phyloP scores from a whole-genome alignment of 768 basidiomycete species.

The Daedaleopsis sinensis region DNA sequence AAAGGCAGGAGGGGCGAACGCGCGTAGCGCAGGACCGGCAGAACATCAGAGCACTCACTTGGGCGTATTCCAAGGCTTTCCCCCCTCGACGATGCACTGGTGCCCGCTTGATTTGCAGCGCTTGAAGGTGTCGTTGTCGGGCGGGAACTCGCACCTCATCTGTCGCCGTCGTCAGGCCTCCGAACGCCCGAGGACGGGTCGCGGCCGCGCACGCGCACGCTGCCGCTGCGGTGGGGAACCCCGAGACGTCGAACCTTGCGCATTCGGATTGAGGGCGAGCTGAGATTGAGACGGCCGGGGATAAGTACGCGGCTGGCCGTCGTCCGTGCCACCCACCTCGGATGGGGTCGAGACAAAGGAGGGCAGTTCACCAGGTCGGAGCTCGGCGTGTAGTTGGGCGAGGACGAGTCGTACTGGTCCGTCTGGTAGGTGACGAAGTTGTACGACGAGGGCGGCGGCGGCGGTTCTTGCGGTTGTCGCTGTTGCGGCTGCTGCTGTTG shows the following conservation, averaged over 20 bases:
- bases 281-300: slow-evolving; percentile 4
- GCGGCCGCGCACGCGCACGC: too few relatives aligned
- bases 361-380: slow-evolving; percentile 17
- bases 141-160: slow-evolving; percentile 89
- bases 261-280: background rate
- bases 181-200: slow-evolving; percentile 14
- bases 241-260: slow-evolving; percentile 10
- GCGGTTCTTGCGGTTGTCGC: background rate
- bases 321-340: slow-evolving; percentile 19
- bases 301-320: slow-evolving; percentile 16
- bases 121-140: slow-evolving; percentile 72
- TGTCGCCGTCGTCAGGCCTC: slow-evolving; percentile 33
- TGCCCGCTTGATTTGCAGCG: slow-evolving; percentile 75
- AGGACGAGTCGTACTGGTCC: slow-evolving; percentile 19
- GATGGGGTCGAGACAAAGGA: slow-evolving; percentile 21
- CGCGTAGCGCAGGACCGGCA: slow-evolving; percentile 11
- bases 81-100: slow-evolving; percentile 81
- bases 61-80: slow-evolving; percentile 75
- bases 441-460: slow-evolving; percentile 14
- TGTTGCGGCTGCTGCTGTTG: background rate
- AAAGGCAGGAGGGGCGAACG: slow-evolving; percentile 22
- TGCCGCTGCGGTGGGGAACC: too few relatives aligned
- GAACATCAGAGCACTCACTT: slow-evolving; percentile 60
- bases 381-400: slow-evolving; percentile 18
- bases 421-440: slow-evolving; percentile 20